Conservation (phyloP, 768 basidiomycete species). For the Termitomyces sp. region DNA sequence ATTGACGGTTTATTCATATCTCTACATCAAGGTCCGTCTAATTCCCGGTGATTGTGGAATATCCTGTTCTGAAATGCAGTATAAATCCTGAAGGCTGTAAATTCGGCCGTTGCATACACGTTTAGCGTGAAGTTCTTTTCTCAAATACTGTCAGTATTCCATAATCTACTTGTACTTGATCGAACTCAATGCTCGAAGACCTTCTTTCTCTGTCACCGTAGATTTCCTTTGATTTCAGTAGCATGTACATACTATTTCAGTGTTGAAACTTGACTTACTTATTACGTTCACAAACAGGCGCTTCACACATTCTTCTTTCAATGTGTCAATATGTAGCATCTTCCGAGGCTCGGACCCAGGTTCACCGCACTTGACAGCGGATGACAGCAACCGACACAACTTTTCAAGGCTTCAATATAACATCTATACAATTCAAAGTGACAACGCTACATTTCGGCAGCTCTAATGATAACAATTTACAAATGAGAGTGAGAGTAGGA, state of each 20-base stretch:
- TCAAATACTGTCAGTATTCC: no score
- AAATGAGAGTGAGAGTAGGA: constrained; percentile 9
- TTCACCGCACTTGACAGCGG: no score
- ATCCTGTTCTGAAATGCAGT: no score
- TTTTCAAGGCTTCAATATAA: background rate
- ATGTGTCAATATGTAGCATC: background rate
- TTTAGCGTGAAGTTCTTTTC: no score
- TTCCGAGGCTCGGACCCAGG: background rate
- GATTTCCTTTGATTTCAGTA: no score
- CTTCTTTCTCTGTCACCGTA: background rate
- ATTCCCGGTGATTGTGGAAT: background rate
- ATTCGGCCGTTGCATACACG: no score
- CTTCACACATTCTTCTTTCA: background rate
- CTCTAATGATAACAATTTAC: constrained; percentile 4
- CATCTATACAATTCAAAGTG: background rate
- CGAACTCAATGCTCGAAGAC: background rate
- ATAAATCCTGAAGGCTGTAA: no score
- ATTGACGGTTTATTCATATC: background rate
- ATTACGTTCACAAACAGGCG: background rate
- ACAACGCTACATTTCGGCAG: constrained; percentile 4
- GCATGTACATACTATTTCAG: no score
- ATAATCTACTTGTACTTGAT: background rate
- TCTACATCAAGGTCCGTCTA: background rate
- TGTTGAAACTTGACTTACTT: background rate
- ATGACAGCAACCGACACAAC: background rate